Evolutionary conservation across 768 basidiomycete genomes (phyloP).

Genomic region (Tulasnella sp.): DNA sequence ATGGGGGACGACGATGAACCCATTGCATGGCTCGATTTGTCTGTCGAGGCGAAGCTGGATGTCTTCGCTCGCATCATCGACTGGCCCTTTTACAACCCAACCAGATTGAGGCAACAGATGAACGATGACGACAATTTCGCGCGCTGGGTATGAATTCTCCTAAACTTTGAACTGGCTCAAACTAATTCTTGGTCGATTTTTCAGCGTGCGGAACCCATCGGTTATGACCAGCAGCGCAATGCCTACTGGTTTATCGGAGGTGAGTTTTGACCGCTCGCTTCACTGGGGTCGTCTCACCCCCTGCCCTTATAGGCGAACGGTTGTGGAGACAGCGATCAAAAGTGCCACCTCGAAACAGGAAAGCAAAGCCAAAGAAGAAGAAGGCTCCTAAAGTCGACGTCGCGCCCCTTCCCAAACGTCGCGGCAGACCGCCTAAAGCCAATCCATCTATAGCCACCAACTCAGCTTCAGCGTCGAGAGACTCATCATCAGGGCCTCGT

Average conservation of each 20-base stretch:
- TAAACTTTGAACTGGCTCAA: background rate
- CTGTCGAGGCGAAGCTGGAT: conserved; percentile 11
- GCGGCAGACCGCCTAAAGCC: conserved; percentile 2
- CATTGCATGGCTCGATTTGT: conserved; percentile 11
- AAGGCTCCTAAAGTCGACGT: background rate
- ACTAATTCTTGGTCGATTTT: background rate
- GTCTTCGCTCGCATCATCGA: conserved; percentile 7
- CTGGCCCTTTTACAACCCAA: conserved; percentile 15
- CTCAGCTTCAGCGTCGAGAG: background rate
- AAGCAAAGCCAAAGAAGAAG: conserved; percentile 7
- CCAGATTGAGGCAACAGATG: conserved; percentile 13
- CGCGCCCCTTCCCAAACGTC: background rate
- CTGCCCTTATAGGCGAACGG: conserved; percentile 3
- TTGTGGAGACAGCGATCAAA: conserved; percentile 13
- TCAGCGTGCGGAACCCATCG: conserved; percentile 15
- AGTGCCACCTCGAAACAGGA: conserved; percentile 3
- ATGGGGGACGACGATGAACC: conserved; percentile 16
- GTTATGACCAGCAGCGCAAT: conserved; percentile 12
- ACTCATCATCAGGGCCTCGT: background rate
- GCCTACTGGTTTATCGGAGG: conserved; percentile 16
- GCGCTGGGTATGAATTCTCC: conserved; percentile 8
- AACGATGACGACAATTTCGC: conserved; percentile 11
- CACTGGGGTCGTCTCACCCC: background rate
- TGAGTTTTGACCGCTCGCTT: background rate
- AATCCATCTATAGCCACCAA: background rate